phyloP scores from a whole-genome alignment of 345 rosid genomes.

The Carallia pectinifolia region DNA sequence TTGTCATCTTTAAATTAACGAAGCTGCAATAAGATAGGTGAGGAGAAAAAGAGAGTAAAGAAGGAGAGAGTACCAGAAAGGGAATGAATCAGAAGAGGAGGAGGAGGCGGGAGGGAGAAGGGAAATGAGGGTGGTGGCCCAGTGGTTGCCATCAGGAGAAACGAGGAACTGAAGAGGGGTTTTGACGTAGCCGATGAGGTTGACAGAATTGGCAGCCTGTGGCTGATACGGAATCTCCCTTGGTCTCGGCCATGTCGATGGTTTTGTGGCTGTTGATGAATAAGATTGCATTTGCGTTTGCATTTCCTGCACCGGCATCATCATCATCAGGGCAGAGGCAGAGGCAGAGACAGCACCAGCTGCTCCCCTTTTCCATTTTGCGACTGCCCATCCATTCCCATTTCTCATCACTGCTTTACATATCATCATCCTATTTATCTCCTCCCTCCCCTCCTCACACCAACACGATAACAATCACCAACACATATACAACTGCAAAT shows the following conservation, averaged over 20 bases:
- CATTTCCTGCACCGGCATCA: too few relatives aligned
- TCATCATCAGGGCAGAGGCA: too few relatives aligned
- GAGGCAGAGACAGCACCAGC: too few relatives aligned
- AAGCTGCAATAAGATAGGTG: too few relatives aligned
- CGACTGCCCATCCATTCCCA: too few relatives aligned
- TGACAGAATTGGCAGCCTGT: conserved; percentile 54
- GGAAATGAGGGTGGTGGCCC: conserved; percentile 58
- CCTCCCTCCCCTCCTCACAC: too few relatives aligned
- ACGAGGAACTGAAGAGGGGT: conserved; percentile 42
- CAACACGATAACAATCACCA: too few relatives aligned
- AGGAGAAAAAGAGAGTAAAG: neutral
- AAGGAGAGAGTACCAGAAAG: conserved; percentile 13
- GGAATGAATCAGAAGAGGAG: conserved; percentile 32
- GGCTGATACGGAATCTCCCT: conserved; percentile 58
- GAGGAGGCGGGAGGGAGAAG: conserved; percentile 31
- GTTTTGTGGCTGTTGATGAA: neutral
- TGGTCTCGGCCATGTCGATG: conserved; percentile 43
- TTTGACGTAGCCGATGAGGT: conserved; percentile 46
- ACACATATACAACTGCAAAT: too few relatives aligned
- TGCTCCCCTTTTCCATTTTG: too few relatives aligned
- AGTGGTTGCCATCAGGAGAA: conserved; percentile 44
- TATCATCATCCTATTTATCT: too few relatives aligned
- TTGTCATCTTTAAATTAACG: too few relatives aligned
- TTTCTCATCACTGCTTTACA: too few relatives aligned
- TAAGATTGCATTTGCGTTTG: neutral